These are phyloP conservation scores for Ascochyta koolunga DNA, from an alignment of 2,329 filamentous ascomycete genomes.

Conservation along the genomic window DNA sequence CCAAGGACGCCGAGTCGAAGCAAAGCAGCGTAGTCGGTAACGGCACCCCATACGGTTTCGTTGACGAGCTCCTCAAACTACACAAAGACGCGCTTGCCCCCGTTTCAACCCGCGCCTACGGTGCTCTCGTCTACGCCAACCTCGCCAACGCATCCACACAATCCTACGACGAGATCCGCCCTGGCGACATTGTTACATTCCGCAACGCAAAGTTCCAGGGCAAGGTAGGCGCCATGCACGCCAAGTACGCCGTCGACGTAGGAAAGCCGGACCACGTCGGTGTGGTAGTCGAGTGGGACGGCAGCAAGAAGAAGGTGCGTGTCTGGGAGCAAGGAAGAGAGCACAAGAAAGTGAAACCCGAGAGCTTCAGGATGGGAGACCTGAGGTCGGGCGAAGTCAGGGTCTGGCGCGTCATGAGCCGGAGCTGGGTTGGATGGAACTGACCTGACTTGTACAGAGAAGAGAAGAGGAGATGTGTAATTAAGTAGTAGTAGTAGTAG, in stretches of 20 bases:
- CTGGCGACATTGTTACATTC: constrained; percentile 90
- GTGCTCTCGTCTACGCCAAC: constrained; percentile 91
- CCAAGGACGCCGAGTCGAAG: constrained; percentile 70
- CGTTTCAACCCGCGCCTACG: constrained; percentile 87
- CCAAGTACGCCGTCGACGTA: constrained; percentile 88
- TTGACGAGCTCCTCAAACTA: constrained; percentile 79
- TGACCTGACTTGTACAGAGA: neutral
- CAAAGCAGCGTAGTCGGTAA: constrained; percentile 85
- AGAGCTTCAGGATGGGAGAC: constrained; percentile 94
- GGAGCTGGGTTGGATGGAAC: constrained; percentile 87
- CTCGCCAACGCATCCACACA: constrained; percentile 91
- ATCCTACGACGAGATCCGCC: constrained; percentile 89
- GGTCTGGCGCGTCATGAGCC: constrained; percentile 94
- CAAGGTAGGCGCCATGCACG: constrained; percentile 92
- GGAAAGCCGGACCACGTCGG: constrained; percentile 89
- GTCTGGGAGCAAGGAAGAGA: constrained; percentile 96
- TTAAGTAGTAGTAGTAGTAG: no score
- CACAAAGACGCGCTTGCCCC: constrained; percentile 77
- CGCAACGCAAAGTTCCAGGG: constrained; percentile 95
- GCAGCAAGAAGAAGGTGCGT: constrained; percentile 95
- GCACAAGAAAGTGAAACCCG: constrained; percentile 88
- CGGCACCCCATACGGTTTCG: constrained; percentile 76
- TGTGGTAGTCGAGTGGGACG: constrained; percentile 95
- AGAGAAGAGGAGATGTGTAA: neutral
- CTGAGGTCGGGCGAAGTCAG: constrained; percentile 92